These are phyloP conservation scores for Coemansia sp. DNA, from an alignment of 192 early-diverging fungal genomes.

Conservation along the genomic window DNA sequence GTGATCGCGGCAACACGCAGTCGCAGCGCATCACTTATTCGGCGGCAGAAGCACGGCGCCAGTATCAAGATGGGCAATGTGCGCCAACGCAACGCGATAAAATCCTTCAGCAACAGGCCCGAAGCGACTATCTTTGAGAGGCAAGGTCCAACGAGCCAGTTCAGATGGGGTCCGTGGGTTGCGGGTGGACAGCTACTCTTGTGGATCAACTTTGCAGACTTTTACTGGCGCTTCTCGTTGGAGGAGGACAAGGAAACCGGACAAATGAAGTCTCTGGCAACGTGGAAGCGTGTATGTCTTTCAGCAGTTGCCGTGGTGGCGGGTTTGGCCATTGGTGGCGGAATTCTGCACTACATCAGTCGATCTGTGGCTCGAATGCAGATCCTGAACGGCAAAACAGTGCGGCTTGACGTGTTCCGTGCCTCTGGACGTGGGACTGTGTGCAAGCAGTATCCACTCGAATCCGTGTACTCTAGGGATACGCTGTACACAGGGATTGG, in stretches of 20 bases:
- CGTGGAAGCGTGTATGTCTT: constrained; percentile 44
- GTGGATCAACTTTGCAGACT: constrained; percentile 53
- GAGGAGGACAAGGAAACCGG: constrained; percentile 44
- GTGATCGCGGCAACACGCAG: background rate
- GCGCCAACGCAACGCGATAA: constrained; percentile 30
- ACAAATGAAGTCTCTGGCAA: constrained; percentile 19
- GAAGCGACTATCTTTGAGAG: constrained; percentile 24
- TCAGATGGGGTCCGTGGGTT: constrained; percentile 47
- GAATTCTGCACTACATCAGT: constrained; percentile 41
- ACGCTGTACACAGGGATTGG: constrained; percentile 37
- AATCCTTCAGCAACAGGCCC: constrained; percentile 21
- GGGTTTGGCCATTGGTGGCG: constrained; percentile 32
- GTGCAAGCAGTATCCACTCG: constrained; percentile 15
- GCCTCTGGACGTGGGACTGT: constrained; percentile 25
- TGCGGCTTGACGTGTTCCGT: constrained; percentile 34
- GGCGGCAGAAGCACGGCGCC: constrained; percentile 11
- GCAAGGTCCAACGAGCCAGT: constrained; percentile 24
- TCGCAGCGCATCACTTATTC: background rate
- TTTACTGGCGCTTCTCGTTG: constrained; percentile 48
- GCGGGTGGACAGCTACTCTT: constrained; percentile 45
- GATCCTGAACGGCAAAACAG: constrained; percentile 25
- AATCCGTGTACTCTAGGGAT: constrained; percentile 30
- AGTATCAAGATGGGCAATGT: constrained; percentile 16
- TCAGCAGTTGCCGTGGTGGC: constrained; percentile 28
- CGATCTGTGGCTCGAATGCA: constrained; percentile 35